A percentile compares a stretch with the other conserved stretches of the same genome.
Evolutionary conservation across 2,329 filamentous ascomycete genomes (phyloP).

Genomic region (Zymoseptoria crescenta): DNA sequence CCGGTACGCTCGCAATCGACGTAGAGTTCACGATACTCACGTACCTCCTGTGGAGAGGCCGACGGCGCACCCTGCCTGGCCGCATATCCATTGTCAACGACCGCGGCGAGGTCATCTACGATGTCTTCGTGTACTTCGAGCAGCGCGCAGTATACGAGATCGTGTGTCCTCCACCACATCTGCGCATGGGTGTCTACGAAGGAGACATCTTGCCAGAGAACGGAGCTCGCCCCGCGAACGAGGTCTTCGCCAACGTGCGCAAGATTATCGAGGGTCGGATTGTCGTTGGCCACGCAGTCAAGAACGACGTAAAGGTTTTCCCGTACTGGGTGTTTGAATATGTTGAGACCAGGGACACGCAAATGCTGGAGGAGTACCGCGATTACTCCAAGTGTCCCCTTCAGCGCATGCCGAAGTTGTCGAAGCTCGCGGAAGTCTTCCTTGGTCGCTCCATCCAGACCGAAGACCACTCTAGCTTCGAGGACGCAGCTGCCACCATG

Average conservation of each 20-base stretch:
- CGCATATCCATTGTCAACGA: slow-evolving; percentile 2
- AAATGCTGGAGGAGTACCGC: not conserved
- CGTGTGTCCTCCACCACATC: not conserved
- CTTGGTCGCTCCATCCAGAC: slow-evolving; percentile 4
- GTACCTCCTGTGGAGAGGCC: not conserved
- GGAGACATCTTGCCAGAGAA: not conserved
- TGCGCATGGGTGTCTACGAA: not conserved
- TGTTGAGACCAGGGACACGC: not conserved
- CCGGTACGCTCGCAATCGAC: not conserved
- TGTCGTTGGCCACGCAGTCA: not conserved
- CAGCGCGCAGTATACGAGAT: not conserved
- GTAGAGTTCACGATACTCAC: not conserved
- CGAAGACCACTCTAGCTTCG: slow-evolving; percentile 5
- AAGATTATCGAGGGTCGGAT: not conserved
- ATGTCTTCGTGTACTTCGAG: slow-evolving; percentile 2
- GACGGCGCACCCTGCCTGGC: not conserved
- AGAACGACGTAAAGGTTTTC: slow-evolving; percentile 1
- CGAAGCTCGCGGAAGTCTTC: not conserved
- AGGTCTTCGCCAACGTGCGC: not conserved
- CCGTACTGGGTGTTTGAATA: not conserved
- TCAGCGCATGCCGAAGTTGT: not conserved
- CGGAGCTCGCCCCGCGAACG: not conserved
- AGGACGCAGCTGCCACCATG: slow-evolving; percentile 13
- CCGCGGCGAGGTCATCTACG: not conserved
- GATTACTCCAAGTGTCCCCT: not conserved